phyloP scores from a whole-genome alignment of 2,329 filamentous ascomycete genomes.

The Taxawa tesnikishii region DNA sequence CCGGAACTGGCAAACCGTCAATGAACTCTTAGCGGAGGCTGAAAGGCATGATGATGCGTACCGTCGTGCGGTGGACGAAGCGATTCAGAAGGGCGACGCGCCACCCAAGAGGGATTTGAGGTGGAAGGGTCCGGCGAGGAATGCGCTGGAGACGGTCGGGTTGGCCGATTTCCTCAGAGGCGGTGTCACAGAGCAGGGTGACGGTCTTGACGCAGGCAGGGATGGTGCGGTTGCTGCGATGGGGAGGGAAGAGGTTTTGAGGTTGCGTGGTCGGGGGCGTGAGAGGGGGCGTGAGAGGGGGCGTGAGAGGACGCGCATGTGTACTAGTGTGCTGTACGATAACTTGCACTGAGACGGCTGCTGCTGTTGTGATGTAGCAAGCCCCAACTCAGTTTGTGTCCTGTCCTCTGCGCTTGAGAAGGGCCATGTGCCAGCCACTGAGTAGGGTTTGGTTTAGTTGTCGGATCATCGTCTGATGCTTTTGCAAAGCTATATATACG shows the following conservation, averaged over 20 bases:
- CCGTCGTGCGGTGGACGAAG: constrained; percentile 14
- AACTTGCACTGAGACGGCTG: no score
- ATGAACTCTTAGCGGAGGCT: constrained; percentile 27
- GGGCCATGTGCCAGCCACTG: no score
- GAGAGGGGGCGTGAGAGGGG: no score
- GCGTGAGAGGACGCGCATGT: no score
- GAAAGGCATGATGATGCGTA: constrained; percentile 15
- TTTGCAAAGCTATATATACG: no score
- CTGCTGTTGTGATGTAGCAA: no score
- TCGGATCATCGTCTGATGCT: no score
- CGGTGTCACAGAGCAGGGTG: background rate
- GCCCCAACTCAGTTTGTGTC: no score
- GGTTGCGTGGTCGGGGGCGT: background rate
- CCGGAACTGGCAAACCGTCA: constrained; percentile 36
- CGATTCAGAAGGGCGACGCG: constrained; percentile 12
- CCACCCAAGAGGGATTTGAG: constrained; percentile 9
- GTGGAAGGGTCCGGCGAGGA: background rate
- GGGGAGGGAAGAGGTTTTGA: background rate
- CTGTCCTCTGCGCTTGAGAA: no score
- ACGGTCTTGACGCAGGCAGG: background rate
- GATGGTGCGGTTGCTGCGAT: background rate
- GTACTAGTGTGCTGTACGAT: no score
- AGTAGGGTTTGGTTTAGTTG: no score
- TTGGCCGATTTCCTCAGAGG: constrained; percentile 3
- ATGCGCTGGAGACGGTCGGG: constrained; percentile 1